These are phyloP conservation scores for Diphasiastrum complanatum DNA, from an alignment of 83 land plant species.

Conservation along the genomic window DNA sequence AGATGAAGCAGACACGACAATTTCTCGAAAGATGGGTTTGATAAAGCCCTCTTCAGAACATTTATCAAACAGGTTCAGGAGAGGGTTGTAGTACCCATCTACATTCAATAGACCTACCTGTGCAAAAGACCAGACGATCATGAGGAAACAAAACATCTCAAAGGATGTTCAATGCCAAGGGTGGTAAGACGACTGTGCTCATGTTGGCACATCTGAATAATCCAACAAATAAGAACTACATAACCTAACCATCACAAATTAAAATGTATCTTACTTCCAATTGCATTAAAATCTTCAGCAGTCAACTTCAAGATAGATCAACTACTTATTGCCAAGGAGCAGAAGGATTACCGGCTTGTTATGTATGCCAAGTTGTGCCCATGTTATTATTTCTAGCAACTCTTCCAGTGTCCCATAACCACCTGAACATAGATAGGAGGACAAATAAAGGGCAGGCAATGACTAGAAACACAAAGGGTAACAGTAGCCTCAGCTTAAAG, in stretches of 20 bases:
- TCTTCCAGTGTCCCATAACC: slow-evolving; percentile 36
- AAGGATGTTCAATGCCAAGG: too few species aligned
- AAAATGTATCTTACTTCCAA: too few species aligned
- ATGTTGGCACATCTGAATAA: slow-evolving; percentile 2
- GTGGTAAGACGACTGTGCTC: too few species aligned
- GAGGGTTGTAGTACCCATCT: slow-evolving; percentile 17
- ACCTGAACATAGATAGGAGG: slow-evolving; percentile 4
- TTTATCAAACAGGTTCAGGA: slow-evolving; percentile 15
- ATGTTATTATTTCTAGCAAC: slow-evolving; percentile 29
- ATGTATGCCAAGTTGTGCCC: slow-evolving; percentile 35
- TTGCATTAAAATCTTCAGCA: too few species aligned
- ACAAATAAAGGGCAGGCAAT: background rate
- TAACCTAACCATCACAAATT: too few species aligned
- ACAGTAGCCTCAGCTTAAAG: too few species aligned
- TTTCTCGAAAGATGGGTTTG: slow-evolving; percentile 13
- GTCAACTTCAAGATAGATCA: too few species aligned
- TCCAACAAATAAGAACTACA: too few species aligned
- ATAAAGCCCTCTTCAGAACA: slow-evolving; percentile 16
- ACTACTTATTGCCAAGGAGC: too few species aligned
- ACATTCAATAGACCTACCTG: slow-evolving; percentile 20
- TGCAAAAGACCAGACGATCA: too few species aligned
- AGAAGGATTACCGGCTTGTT: slow-evolving; percentile 31
- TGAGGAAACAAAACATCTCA: too few species aligned
- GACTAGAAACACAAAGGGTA: too few species aligned
- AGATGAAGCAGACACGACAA: slow-evolving; percentile 12